Evolutionary conservation across 1,284 basidiomycete species (phyloP), one percentile per base, ranked within the genome.

Genomic region (Grifola frondosa): DNA sequence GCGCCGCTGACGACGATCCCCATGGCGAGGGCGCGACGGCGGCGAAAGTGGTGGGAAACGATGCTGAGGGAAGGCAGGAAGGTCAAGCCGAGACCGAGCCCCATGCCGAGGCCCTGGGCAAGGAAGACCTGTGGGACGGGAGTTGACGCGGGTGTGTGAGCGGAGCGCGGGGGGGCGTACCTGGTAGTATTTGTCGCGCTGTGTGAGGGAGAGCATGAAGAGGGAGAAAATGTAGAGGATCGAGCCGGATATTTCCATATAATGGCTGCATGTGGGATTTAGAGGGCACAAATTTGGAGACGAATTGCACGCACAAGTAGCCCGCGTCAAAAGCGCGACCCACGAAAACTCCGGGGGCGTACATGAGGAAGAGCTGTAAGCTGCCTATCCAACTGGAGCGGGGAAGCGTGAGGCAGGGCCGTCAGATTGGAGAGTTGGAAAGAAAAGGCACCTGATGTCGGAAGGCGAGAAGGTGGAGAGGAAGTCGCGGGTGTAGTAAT

Each of bases 61-160:
- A 78, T 66, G 38, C 65, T 69, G 41, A 78, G 59, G 4, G 76
- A 76, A 0, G 77, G 77, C 30, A 77, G 62, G 57, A 75, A 77
- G n/a, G 77, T 63, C 21, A 78, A 54, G 5, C 72, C 69, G 49
- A 72, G 71, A 8, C 70, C 75, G 17, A 78, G 54, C 5, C 77
- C 77, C 59, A 74, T 70, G n/a, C 75, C 76, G 19, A 79, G 58
- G 13, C 65, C 75, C 55, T 78, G 76, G 2, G 71, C 63, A 15
- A 79, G 65, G 54, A 78, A 78, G 29, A 76, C 66, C 74, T 77
- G 48, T 30, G 28, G 25, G 40, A 29, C 16, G 23, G 29, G 16
- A 41, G 29, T 20, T n/a, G 12, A 40, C n/a, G 6, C 22, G 22
- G 17, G 35, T 10, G 7, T 23, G 23, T 8, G 4, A 26, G 42